Evolutionary conservation across 495 filamentous ascomycete species (phyloP), one percentile per base, ranked within the genome.

Genomic region (Xylaria sp.): DNA sequence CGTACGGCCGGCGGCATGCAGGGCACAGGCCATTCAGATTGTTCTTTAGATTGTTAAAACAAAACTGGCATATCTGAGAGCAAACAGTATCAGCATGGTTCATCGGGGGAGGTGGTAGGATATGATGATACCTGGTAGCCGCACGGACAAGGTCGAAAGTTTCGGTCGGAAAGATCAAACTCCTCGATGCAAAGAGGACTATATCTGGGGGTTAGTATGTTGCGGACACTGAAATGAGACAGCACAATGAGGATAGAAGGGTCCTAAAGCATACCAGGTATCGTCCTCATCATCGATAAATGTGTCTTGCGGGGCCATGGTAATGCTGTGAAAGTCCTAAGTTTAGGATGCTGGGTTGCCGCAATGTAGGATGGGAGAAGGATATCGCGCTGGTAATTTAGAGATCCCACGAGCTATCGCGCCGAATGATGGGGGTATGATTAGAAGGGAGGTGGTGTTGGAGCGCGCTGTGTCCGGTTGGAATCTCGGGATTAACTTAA

Each of bases 101-200:
- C 79, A 75, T 31, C 26, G 55, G 37, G 0, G 55, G 55, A 61
- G 24, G 40, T 29, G 67, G 37, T 26, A 62, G 61, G 21, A 43
- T 33, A 7, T n/a, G 52, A 12, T 76, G 87, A 58, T 89, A 98
- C 96, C 87, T 98, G 94, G 77, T 98, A 99, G 46, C 97, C 97
- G 80, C 96, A 99, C 33, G 95, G 97, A 84, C 97, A 99, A 71
- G 97, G 97, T 74, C 90, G 92, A 83, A 99, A 99, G 85, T 97
- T 97, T 81, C 93, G 92, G 84, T 99, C 97, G 37, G 93, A 94
- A 50, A 98, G 90, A 79, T 98, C 97, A 78, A 98, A 94, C 85
- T 98, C 97, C 85, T 99, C 97, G 80, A 99, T 96, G 83, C 97
- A 99, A 58, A 99, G 92, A 76, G 97, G 97, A 81, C 93, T 96